phyloP scores from a whole-genome alignment of 345 rosid genomes.

The Populus alba region DNA sequence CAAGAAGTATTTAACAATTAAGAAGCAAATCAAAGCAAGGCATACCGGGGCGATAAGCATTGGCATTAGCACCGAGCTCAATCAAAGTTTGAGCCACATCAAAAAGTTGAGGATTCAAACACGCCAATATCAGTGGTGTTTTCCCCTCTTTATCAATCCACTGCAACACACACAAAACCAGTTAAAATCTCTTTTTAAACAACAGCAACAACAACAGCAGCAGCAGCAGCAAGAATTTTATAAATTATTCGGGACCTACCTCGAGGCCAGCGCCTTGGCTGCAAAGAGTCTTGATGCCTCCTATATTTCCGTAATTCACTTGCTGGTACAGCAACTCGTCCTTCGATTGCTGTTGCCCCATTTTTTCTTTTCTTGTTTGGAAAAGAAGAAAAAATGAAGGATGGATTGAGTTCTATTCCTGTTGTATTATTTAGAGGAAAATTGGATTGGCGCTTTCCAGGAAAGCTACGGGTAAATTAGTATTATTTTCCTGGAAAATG shows the following conservation, averaged over 20 bases:
- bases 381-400: neutral
- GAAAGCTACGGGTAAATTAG: neutral
- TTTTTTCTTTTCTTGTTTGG: constrained; percentile 8
- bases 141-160: constrained; percentile 92
- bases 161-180: constrained; percentile 34
- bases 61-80: constrained; percentile 79
- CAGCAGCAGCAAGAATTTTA: neutral
- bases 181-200: neutral
- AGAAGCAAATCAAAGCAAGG: neutral
- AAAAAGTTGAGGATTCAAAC: constrained; percentile 58
- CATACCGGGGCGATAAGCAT: constrained; percentile 84
- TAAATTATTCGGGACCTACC: constrained; percentile 34
- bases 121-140: constrained; percentile 84
- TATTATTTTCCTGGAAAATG: neutral
- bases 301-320: constrained; percentile 66
- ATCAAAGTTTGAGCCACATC: constrained; percentile 77
- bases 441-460: neutral
- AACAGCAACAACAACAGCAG: neutral
- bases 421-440: neutral
- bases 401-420: neutral
- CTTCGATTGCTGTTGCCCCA: constrained; percentile 97
- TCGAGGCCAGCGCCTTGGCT: constrained; percentile 87
- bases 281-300: constrained; percentile 74
- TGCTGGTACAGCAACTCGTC: constrained; percentile 81
- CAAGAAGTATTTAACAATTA: neutral